Percentiles rank a stretch among this genome's conserved stretches.
phyloP scores from a whole-genome alignment of 2,329 filamentous ascomycete species.

The Byssochlamys sp. region DNA sequence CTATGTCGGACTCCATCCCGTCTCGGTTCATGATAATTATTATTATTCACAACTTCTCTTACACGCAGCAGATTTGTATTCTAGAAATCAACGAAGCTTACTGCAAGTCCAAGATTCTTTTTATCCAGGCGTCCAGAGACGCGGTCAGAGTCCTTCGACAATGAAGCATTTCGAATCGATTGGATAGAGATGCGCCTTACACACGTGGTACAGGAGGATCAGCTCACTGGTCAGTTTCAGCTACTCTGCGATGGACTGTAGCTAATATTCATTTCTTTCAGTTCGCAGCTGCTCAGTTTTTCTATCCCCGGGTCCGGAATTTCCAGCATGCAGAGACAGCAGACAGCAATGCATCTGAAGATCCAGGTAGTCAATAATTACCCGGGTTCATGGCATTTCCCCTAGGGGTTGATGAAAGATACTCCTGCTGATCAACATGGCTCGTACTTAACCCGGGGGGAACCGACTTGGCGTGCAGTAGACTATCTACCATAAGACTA shows the following conservation, averaged over 20 bases:
- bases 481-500: neutral
- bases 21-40: neutral
- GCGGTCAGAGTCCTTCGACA: neutral
- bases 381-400: too few species aligned
- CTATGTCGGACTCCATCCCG: neutral
- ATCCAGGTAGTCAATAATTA: too few species aligned
- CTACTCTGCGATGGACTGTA: too few species aligned
- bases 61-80: neutral
- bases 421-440: neutral
- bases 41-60: neutral
- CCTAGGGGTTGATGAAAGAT: too few species aligned
- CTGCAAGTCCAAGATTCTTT: neutral
- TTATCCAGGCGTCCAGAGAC: neutral
- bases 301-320: too few species aligned
- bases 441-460: neutral
- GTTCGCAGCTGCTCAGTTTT: too few species aligned
- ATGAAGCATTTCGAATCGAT: neutral
- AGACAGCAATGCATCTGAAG: too few species aligned
- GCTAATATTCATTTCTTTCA: too few species aligned
- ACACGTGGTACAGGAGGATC: neutral
- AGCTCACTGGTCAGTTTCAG: neutral
- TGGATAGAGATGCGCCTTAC: neutral
- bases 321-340: too few species aligned
- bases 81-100: neutral
- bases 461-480: neutral